Evolutionary conservation across 441 rosid species (phyloP).

Genomic region (Croton laevigatus): DNA sequence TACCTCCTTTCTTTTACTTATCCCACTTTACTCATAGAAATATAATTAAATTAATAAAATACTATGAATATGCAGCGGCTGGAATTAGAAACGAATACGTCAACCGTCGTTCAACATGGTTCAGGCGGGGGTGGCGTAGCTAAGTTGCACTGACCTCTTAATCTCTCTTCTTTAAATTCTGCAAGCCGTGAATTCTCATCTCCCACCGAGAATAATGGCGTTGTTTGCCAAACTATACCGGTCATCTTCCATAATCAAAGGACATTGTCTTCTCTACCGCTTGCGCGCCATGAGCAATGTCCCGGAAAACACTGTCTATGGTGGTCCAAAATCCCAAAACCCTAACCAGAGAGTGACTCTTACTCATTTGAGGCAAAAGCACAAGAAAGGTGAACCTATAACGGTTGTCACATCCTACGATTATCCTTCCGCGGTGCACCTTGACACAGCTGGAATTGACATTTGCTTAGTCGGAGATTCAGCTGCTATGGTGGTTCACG

Average conservation of each 20-base stretch:
- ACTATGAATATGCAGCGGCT: too few relatives aligned
- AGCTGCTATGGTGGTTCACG: constrained; percentile 95
- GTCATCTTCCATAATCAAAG: constrained; percentile 2
- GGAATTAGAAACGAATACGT: not conserved
- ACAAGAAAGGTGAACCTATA: constrained; percentile 66
- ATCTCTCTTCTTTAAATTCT: not conserved
- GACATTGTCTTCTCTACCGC: constrained; percentile 19
- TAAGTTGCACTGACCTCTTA: not conserved
- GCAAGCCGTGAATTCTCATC: too few relatives aligned
- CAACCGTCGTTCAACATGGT: not conserved
- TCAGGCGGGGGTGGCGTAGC: not conserved
- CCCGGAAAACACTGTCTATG: constrained; percentile 76
- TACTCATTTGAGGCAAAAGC: constrained; percentile 56
- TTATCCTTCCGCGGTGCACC: constrained; percentile 86
- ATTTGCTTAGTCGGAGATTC: constrained; percentile 90
- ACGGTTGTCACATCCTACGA: constrained; percentile 85
- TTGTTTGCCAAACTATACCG: constrained; percentile 10
- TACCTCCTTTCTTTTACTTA: too few relatives aligned
- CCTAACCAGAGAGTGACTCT: constrained; percentile 64
- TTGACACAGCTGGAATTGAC: constrained; percentile 81
- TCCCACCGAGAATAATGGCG: constrained; percentile 12
- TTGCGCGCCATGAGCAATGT: constrained; percentile 63
- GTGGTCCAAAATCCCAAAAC: constrained; percentile 66
- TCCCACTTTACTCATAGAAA: too few relatives aligned
- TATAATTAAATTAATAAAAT: too few relatives aligned